phyloP scores from a whole-genome alignment of 2,329 filamentous ascomycete species.

The Talaromyces sp. region DNA sequence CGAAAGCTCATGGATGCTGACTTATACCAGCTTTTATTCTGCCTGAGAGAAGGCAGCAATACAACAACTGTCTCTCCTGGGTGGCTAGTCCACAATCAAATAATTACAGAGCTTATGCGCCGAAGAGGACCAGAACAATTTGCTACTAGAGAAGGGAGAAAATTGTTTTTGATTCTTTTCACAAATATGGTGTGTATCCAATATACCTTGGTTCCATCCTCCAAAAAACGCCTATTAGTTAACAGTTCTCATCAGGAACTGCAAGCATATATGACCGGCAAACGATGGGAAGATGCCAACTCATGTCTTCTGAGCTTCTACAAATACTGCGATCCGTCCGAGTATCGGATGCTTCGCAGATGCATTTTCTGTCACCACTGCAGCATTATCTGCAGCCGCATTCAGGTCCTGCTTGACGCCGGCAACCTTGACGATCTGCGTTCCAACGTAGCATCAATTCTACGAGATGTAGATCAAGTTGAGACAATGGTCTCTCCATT shows the following conservation, averaged over 20 bases:
- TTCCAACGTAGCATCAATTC: not conserved
- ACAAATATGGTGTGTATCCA: not conserved
- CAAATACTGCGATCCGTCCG: not conserved
- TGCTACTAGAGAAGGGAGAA: not conserved
- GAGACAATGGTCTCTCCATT: not conserved
- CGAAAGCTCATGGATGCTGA: not conserved
- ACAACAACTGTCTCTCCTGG: not conserved
- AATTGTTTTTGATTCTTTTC: not conserved
- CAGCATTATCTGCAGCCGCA: not conserved
- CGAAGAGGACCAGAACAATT: not conserved
- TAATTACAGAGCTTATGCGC: not conserved
- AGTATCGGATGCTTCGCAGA: not conserved
- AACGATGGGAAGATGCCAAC: not conserved
- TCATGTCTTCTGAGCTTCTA: not conserved
- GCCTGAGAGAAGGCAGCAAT: not conserved
- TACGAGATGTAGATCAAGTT: not conserved
- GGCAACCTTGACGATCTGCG: not conserved
- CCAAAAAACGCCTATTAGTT: no score
- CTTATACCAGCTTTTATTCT: not conserved
- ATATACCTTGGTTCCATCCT: no score
- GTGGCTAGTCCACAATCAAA: not conserved
- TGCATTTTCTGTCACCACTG: not conserved
- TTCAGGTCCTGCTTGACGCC: not conserved
- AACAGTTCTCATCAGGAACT: not conserved
- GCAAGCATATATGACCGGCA: not conserved